Evolutionary conservation across 768 basidiomycete genomes (phyloP), one percentile per base, ranked within the genome.

Genomic region (Suillus ampliporus): DNA sequence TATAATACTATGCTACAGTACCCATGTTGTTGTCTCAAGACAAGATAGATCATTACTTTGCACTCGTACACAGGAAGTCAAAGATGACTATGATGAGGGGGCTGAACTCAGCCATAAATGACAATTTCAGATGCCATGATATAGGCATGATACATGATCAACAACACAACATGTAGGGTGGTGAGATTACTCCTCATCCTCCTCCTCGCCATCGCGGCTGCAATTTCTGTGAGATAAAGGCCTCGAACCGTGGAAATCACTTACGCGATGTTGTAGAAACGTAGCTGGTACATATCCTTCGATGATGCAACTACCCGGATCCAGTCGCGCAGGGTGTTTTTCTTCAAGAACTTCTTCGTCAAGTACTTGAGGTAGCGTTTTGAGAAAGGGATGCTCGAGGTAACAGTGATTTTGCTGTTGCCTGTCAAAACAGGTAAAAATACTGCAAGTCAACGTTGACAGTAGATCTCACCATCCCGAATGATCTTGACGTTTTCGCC

Each of bases 281-380:
- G 87, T 68, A 99, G 89, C 73, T 95, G 89, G 81, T 98, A 99
- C 71, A 84, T 86, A 76, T 97, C 94, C 83, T 98, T 97, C 59
- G 88, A 85, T 35, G 94, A 89, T 46, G 97, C 94, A 68, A 99
- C 94, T 56, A 66, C 89, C 87, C 95, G 95, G 76, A 98, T 94
- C 92, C 95, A 98, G 81, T 98, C 96, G 68, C 95, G 90, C 71
- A 97, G 85, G 50, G 84, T 81, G 82, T 96, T 95, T 88, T 97
- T 97, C 87, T 99, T 99, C 80, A 99, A 85, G 86, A 94, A 96
- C 84, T 97, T 97, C 86, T 99, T 99, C 66, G 97, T 98, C 64
- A 99, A 84, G 82, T 99, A 99, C 81, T 99, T 98, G 76, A 98
- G 89, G 80, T 97, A 98, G 61, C 94, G 87, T 83, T 99, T 99